phyloP scores from a whole-genome alignment of 345 rosid species.

The Arabis hirsuta region DNA sequence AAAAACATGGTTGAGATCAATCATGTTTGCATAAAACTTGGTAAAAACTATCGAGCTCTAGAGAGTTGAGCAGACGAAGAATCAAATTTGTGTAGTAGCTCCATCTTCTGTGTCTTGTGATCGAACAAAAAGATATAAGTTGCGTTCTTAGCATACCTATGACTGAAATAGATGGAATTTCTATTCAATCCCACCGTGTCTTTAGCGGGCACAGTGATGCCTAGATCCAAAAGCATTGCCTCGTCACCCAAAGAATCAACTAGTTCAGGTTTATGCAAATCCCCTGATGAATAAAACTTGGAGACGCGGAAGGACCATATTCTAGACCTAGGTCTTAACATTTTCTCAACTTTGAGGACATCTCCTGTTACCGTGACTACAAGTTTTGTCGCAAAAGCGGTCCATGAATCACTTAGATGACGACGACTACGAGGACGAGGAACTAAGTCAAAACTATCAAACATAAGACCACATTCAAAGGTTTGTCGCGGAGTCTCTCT shows the following conservation, averaged over 20 bases:
- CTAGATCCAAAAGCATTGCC: background rate
- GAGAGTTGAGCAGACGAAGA: too few species aligned
- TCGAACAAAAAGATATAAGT: too few species aligned
- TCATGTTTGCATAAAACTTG: too few species aligned
- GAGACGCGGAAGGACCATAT: background rate
- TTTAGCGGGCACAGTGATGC: background rate
- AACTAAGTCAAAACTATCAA: too few species aligned
- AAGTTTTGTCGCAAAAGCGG: background rate
- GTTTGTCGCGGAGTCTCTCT: background rate
- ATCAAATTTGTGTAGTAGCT: too few species aligned
- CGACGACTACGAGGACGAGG: background rate
- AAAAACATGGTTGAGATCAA: too few species aligned
- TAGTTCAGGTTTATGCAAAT: background rate
- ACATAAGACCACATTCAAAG: background rate
- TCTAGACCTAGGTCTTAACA: rapidly evolving
- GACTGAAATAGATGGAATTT: background rate
- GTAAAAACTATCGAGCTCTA: too few species aligned
- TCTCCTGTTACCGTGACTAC: slow-evolving; percentile 13
- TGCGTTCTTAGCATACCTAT: background rate
- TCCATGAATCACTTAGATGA: background rate
- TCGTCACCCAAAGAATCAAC: background rate
- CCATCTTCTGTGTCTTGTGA: too few species aligned
- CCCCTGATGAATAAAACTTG: background rate
- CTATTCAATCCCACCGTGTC: background rate
- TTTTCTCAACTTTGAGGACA: background rate